Conservation (phyloP, 345 rosid species). For the Moringa oleifera region DNA sequence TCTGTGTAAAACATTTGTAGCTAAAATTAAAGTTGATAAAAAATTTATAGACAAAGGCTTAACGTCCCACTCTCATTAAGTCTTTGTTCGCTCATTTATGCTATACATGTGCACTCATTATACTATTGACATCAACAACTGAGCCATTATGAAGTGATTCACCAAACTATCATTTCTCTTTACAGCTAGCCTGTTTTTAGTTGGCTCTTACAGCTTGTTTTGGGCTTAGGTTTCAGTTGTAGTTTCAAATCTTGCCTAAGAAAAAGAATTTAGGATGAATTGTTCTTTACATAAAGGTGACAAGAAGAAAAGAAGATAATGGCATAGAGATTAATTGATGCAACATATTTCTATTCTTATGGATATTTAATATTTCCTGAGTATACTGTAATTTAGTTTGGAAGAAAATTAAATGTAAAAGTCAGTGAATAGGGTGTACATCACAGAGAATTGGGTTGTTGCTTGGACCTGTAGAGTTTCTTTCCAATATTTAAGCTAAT, state of each 20-base stretch:
- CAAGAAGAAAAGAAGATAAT: too few relatives aligned
- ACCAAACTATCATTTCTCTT: neutral
- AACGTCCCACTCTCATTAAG: neutral
- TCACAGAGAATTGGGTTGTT: too few relatives aligned
- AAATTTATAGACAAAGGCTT: neutral
- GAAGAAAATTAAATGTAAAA: neutral
- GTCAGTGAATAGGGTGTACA: too few relatives aligned
- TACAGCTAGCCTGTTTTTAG: neutral
- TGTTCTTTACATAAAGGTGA: too few relatives aligned
- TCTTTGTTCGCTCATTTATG: neutral
- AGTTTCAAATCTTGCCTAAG: neutral
- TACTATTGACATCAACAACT: too few relatives aligned
- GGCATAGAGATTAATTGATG: neutral
- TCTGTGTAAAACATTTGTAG: neutral
- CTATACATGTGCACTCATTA: neutral
- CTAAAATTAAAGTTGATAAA: neutral
- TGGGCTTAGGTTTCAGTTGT: neutral
- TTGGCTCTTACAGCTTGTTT: neutral
- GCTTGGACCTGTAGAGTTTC: neutral
- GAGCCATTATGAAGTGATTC: neutral
- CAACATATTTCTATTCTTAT: neutral
- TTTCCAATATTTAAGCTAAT: neutral
- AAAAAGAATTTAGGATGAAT: too few relatives aligned
- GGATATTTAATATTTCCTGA: neutral
- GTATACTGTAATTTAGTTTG: neutral